Base-by-base conservation (phyloP, 805 yeast genomes). In the Saturnispora kantuleensis region DNA sequence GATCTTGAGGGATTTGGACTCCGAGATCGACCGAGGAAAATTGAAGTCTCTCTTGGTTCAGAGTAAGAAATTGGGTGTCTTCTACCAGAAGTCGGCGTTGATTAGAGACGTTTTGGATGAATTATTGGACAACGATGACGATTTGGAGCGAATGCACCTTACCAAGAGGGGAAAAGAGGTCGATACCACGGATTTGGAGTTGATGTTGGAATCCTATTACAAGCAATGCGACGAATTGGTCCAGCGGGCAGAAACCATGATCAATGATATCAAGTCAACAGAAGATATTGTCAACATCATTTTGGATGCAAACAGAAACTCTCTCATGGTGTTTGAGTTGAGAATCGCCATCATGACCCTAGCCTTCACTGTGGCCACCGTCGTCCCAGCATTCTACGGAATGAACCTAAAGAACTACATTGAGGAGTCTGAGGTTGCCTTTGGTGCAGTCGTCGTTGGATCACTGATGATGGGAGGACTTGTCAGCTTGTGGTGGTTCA, bases 201-300 rank as follows among this genome's bases (percentile, higher is more conserved):
- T 88, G 81, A 68, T 89, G 41, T 60, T 89, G 16, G 97, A 89
- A 57, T 77, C 95, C 0, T 89, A 89, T 63, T 88, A 85, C 62
- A 82, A 84, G 47, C 96, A 88, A 54, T 82, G 90, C 58, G 96
- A 89, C 57, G 97, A 89, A 65, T 79, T 84, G 52, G 96, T 88
- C 6, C 97, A 89, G 61, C 90, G 84, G 53, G 81, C 95, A 0
- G 95, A 85, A 37, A 81, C 90, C 4, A 66, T 88, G 45, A 76
- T 84, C 16, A 80, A 79, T 53, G 95, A 89, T 57, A 86, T 89
- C 53, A 79, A 79, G 56, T 84, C 93, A 12, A 89, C 97, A 0
- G 96, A 88, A 58, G 97, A 89, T 56, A 85, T 89, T 57, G 89
- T 86, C 47, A 88, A 88, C 57, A 88, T 89, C 55, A 88, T 89